A percentile compares a stretch with the other conserved stretches of the same genome.
These are phyloP conservation scores for Ceratopteris richardii DNA, from an alignment of 75 land plant genomes.

Conservation along the genomic window DNA sequence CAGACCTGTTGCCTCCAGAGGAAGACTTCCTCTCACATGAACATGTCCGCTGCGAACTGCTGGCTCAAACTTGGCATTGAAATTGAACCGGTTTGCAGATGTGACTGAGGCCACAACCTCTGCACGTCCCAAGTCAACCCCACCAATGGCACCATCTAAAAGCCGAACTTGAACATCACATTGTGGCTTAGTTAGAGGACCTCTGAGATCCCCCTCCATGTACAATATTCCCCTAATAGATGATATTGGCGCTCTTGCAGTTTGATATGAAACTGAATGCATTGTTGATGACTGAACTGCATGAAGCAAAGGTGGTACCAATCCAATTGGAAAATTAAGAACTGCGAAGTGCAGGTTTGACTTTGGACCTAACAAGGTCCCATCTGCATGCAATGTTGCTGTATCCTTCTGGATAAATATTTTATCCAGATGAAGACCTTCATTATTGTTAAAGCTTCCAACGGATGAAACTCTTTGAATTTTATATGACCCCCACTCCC, in stretches of 20 bases:
- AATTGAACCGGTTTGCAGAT: slow-evolving; percentile 75
- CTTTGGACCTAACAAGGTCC: slow-evolving; percentile 75
- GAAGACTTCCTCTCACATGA: slow-evolving; percentile 86
- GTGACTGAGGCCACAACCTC: slow-evolving; percentile 92
- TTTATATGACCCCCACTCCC: slow-evolving; percentile 98
- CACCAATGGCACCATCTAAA: slow-evolving; percentile 90
- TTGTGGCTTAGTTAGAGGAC: slow-evolving; percentile 73
- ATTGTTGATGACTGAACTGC: slow-evolving; percentile 65
- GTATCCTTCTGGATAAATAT: slow-evolving; percentile 92
- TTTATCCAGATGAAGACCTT: slow-evolving; percentile 86
- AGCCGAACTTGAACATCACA: slow-evolving; percentile 97
- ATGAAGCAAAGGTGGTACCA: slow-evolving; percentile 78
- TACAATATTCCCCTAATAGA: slow-evolving; percentile 84
- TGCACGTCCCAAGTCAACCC: slow-evolving; percentile 87
- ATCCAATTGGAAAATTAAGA: slow-evolving; percentile 84
- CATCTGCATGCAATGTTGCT: slow-evolving; percentile 98
- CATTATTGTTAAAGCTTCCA: slow-evolving; percentile 81
- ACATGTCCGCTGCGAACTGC: slow-evolving; percentile 87
- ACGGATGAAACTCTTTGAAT: slow-evolving; percentile 70
- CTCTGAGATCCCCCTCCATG: slow-evolving; percentile 96
- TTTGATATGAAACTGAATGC: slow-evolving; percentile 42
- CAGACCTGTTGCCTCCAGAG: slow-evolving; percentile 49
- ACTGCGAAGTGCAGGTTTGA: slow-evolving; percentile 99
- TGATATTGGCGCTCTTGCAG: slow-evolving; percentile 46
- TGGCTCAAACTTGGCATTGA: slow-evolving; percentile 95